These are phyloP conservation scores for Pestalotiopsis sp. DNA, from an alignment of 2,329 filamentous ascomycete species.

Conservation along the genomic window DNA sequence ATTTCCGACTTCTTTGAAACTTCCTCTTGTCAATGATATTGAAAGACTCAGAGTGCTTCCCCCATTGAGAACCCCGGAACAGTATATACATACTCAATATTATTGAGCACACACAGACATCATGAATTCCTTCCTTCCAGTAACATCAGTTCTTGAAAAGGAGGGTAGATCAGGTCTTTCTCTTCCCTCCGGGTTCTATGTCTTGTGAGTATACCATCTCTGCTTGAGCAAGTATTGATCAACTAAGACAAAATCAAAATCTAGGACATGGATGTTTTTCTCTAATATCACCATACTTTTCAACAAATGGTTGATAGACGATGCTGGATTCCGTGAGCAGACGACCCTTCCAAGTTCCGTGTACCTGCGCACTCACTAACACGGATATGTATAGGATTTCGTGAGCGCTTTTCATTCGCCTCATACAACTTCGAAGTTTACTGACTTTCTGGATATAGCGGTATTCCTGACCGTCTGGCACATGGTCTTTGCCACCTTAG, in stretches of 20 bases:
- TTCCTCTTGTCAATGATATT: background rate
- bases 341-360: background rate
- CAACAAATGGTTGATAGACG: slow-evolving; percentile 88
- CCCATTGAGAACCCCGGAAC: too few species aligned
- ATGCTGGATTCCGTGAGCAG: slow-evolving; percentile 71
- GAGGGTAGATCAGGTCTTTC: slow-evolving; percentile 10
- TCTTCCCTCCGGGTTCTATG: slow-evolving; percentile 7
- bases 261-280: slow-evolving; percentile 77
- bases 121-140: slow-evolving; percentile 10
- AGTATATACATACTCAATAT: background rate
- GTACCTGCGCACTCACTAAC: background rate
- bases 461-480: slow-evolving; percentile 70
- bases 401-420: background rate
- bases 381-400: background rate
- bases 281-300: slow-evolving; percentile 86
- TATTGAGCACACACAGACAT: background rate
- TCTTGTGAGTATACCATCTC: slow-evolving; percentile 6
- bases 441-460: slow-evolving; percentile 32
- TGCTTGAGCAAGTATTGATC: background rate
- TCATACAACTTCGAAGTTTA: background rate
- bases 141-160: background rate
- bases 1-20: too few species aligned
- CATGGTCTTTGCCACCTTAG: slow-evolving; percentile 65
- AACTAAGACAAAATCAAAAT: background rate
- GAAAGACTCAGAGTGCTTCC: too few species aligned